phyloP scores from a whole-genome alignment of 495 filamentous ascomycete species.

The Lasiosphaeriaceae sp. region DNA sequence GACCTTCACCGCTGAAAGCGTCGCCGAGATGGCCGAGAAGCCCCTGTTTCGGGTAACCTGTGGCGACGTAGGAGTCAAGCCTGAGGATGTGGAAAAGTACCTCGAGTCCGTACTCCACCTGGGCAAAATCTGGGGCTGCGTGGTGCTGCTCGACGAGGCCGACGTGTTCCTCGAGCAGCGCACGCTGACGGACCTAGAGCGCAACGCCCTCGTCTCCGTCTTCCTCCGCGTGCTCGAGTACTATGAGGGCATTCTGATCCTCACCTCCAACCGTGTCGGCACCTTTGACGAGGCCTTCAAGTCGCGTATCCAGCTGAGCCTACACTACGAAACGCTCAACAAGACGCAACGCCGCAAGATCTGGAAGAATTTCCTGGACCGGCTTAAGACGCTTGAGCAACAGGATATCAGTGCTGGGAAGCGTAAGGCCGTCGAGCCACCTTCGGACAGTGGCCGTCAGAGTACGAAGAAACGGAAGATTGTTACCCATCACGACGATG shows the following conservation, averaged over 20 bases:
- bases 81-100: constrained; percentile 40
- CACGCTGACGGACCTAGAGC: constrained; percentile 33
- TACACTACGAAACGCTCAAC: constrained; percentile 32
- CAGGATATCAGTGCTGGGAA: constrained; percentile 12
- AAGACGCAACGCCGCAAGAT: constrained; percentile 23
- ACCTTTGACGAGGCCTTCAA: constrained; percentile 40
- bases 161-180: constrained; percentile 35
- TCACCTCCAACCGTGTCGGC: constrained; percentile 43
- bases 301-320: constrained; percentile 36
- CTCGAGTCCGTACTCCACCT: constrained; percentile 46
- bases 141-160: constrained; percentile 24
- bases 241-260: constrained; percentile 46
- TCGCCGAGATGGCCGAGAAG: constrained; percentile 46
- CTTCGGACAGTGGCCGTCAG: neutral
- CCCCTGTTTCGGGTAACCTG: constrained; percentile 50
- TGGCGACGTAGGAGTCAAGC: constrained; percentile 50
- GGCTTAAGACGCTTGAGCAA: constrained; percentile 2
- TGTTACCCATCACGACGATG: neutral
- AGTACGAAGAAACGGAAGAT: neutral
- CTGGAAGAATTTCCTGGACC: constrained; percentile 42
- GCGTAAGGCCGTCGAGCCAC: neutral
- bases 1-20: constrained; percentile 47
- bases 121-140: constrained; percentile 41
- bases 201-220: constrained; percentile 49
- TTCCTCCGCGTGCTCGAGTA: constrained; percentile 51